These are phyloP conservation scores for Ramaria rubella DNA, from an alignment of 768 basidiomycete genomes.

Conservation along the genomic window DNA sequence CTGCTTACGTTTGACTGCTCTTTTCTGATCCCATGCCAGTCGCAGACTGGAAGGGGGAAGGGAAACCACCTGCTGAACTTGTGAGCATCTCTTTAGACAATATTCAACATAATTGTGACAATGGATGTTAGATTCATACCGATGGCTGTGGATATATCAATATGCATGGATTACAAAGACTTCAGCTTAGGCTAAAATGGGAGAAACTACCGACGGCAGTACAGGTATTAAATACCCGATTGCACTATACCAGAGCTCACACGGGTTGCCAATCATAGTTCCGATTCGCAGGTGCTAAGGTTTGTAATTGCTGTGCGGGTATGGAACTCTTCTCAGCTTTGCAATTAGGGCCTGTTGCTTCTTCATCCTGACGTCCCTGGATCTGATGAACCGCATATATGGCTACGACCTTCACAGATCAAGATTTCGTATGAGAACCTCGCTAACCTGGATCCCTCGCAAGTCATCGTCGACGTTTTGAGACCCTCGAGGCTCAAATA, in stretches of 20 bases:
- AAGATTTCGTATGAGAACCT: constrained; percentile 42
- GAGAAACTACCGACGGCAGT: constrained; percentile 39
- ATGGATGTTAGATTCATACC: neutral
- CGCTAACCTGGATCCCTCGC: constrained; percentile 33
- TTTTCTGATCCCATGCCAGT: neutral
- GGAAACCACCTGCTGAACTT: neutral
- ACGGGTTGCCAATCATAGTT: no score
- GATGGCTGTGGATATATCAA: constrained; percentile 1
- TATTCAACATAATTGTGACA: neutral
- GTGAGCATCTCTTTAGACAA: neutral
- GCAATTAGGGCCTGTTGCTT: constrained; percentile 40
- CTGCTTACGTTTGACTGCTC: neutral
- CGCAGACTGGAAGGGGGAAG: neutral
- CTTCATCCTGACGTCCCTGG: constrained; percentile 37
- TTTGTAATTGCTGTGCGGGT: neutral
- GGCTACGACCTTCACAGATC: constrained; percentile 55
- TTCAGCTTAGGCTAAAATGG: constrained; percentile 32
- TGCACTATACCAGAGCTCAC: neutral
- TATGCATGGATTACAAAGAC: constrained; percentile 23
- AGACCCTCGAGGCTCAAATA: constrained; percentile 41
- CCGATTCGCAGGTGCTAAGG: constrained; percentile 44
- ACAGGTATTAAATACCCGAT: constrained; percentile 26
- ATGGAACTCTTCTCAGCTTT: neutral
- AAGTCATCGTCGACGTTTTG: constrained; percentile 48
- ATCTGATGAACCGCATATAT: constrained; percentile 40